Evolutionary conservation across 2,329 filamentous ascomycete genomes (phyloP).

Genomic region (Tricladium varicosporioides): DNA sequence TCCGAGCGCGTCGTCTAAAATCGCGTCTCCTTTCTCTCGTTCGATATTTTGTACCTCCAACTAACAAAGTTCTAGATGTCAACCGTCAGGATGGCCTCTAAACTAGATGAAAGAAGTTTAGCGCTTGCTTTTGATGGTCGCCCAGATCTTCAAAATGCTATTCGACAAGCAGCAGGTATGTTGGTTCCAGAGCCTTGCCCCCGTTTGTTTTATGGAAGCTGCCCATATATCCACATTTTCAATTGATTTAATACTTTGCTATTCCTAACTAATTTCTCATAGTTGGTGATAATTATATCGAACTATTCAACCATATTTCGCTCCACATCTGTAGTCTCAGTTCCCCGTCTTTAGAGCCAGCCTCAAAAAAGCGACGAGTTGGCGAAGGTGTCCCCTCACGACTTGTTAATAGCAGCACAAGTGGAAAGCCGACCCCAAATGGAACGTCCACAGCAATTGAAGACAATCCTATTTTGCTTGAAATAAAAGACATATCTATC

Average conservation of each 20-base stretch:
- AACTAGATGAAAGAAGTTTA: slow-evolving; percentile 30
- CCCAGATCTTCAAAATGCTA: slow-evolving; percentile 31
- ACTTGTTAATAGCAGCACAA: slow-evolving; percentile 23
- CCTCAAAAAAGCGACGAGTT: slow-evolving; percentile 33
- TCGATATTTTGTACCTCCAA: not conserved
- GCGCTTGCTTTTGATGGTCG: slow-evolving; percentile 32
- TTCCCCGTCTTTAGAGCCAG: slow-evolving; percentile 23
- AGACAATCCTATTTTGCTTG: slow-evolving; percentile 53
- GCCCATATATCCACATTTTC: not conserved
- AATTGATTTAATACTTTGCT: not conserved
- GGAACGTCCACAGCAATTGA: slow-evolving; percentile 28
- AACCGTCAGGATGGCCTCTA: slow-evolving; percentile 23
- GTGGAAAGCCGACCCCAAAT: slow-evolving; percentile 12
- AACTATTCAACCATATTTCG: slow-evolving; percentile 37
- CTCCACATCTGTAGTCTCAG: slow-evolving; percentile 26
- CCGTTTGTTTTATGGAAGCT: not conserved
- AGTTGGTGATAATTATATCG: slow-evolving; percentile 32
- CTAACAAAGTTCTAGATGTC: not conserved
- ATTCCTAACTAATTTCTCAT: not conserved
- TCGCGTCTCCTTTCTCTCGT: not conserved
- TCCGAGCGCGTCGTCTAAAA: slow-evolving; percentile 1
- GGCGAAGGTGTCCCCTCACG: slow-evolving; percentile 27
- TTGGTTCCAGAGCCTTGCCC: slow-evolving; percentile 11
- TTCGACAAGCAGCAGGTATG: slow-evolving; percentile 34
- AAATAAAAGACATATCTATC: slow-evolving; percentile 66